Evolutionary conservation across 305 asterid genomes (phyloP), one percentile per base, ranked within the genome.

Genomic region (Monarda citriodora): DNA sequence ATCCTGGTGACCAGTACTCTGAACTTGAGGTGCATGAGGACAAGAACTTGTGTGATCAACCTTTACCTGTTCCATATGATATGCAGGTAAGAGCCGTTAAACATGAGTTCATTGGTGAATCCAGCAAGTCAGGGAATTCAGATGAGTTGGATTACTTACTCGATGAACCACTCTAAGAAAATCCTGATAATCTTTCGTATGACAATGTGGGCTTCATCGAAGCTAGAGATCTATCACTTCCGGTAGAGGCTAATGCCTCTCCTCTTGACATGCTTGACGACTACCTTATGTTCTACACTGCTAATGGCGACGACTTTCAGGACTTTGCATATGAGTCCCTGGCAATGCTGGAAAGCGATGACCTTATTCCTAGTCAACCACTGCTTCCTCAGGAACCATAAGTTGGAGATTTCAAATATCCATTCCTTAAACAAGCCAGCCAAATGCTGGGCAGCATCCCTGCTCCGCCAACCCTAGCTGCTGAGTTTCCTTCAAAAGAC

Each of bases 401-500:
- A n/a, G n/a, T n/a, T n/a, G n/a, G n/a, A 93, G 97, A 78, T 72
- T 54, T 50, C 59, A 74, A 80, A 45, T 58, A 82, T 69, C 88
- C 95, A 52, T 87, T 76, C 69, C 58, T 80, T 67, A 81, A 85
- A 69, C 71, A 83, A 61, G 94, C 98, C 14, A 87, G 88, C 62
- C 81, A 68, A 2, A 83, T 93, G 97, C 55, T 89, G 86, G 94
- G 86, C 63, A 76, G 78, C 80, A 71, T 83, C 72, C 84, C 77
- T 22, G 96, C 97, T 62, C 94, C 98, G 23, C 86, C 95, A 5
- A 96, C 97, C 64, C 61, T 85, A 69, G 97, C 98, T 45, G 67
- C 95, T 7, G 98, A 93, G 69, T 85, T 87, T 20, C 91, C 97
- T 44, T 69, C 88, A 7, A 85, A 92, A 68, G 82, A 74, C 41